Base-by-base conservation (phyloP, 805 yeast genomes). In the Candida ficus region DNA sequence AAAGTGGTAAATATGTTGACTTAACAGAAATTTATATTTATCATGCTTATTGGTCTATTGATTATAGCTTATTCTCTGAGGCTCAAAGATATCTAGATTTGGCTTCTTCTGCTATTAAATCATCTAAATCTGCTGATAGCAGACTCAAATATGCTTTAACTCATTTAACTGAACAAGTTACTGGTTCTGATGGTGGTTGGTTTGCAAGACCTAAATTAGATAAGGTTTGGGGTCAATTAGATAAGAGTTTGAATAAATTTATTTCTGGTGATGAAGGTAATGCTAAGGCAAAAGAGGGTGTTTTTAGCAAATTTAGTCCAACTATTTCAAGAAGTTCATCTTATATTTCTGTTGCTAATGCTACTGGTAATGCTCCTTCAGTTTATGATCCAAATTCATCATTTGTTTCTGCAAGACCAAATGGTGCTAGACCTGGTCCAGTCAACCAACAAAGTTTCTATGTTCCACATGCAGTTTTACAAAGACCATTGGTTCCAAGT, bases 151-250 rank as follows among this genome's bases (percentile, higher is more conserved):
- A 58, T 18, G 58, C 61, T 3, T 52, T 71, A 23, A 64, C 64
- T 14, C 60, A 59, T 7, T 59, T 78, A 45, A 56, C 66, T 29
- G 69, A 68, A 43, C 69, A 80, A 48, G 53, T 77, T 19, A 66
- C 76, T 7, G 76, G 71, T 10, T 70, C 74, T 20, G 76, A 72
- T 32, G 73, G 75, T 23, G 73, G 89, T 5, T 90, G 96, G 97
- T 74, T 89, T 48, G 82, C 86, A 12, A 79, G 80, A 53, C 83
- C 83, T 19, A 80, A 76, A 49, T 67, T 87, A 38, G 95, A 89
- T 50, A 83, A 78, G 56, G 81, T 88, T 39, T 87, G 95, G 95
- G 91, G 93, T 10, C 90, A 83, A 32, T 61, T 87, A 33, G 95
- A 87, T 58, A 87, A 87, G 57, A 76, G 85, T 5, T 78, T 83